Evolutionary conservation across 768 basidiomycete genomes (phyloP), one percentile per base, ranked within the genome.

Genomic region (Punctularia strigosozonata): DNA sequence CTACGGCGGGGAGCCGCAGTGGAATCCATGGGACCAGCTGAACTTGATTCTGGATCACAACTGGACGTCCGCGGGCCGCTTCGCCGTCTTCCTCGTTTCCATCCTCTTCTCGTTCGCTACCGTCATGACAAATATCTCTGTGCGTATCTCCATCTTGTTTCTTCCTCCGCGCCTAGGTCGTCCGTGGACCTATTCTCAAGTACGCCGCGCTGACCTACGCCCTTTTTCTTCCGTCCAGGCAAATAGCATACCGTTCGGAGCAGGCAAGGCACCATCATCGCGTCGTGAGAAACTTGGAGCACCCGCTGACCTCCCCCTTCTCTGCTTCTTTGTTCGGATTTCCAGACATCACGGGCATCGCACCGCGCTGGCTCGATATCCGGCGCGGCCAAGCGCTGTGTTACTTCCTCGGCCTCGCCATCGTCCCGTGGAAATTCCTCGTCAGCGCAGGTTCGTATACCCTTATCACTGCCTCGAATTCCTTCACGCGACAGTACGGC

Each of bases 361-460:
- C 48, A 19, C 51, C 51, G 4, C 42, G 40, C 3, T 51, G 46
- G 39, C 37, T 53, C 25, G 51, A 42, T 6, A 51, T 53, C 38
- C 42, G 49, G 13, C 45, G 51, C 12, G 51, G 51, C 2, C 51
- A 53, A 38, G 37, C 51, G 14, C 4, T 53, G 3, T 46, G 49
- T 30, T 43, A 43, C 39, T 41, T 53, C 14, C 36, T 47, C 14
- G 51, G 50, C 5, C 46, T 51, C 21, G 51, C 51, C 5, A 51
- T 51, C 19, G 43, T 44, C 15, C 51, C 51, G 1, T 53, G 50
- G 51, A 49, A 51, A 26, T 47, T 53, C 37, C 35, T 49, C 3
- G 47, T 34, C 19, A 19, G 20, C 20, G 33, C 33, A 19, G n/a
- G n/a, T n/a, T n/a, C n/a, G n/a, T n/a, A n/a, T n/a, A n/a, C n/a